These are phyloP conservation scores for Geosmithia putterillii DNA, from an alignment of 2,329 filamentous ascomycete species.

Conservation along the genomic window DNA sequence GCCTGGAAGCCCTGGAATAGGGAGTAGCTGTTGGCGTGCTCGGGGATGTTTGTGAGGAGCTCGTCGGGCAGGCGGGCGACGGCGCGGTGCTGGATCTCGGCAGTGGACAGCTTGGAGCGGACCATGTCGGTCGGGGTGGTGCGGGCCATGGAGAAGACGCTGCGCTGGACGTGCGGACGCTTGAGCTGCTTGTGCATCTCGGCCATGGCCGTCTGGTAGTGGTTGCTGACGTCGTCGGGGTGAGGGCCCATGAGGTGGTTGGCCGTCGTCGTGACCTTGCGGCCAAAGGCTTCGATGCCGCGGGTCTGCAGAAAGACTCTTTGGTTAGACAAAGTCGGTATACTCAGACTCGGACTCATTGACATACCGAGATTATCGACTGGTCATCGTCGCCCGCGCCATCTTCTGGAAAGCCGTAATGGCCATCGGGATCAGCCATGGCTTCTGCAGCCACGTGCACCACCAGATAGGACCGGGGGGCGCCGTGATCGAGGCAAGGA, in stretches of 20 bases:
- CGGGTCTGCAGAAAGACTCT: conserved; percentile 54
- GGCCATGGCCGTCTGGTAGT: conserved; percentile 79
- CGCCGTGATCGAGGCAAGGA: neutral
- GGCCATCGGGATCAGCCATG: conserved; percentile 30
- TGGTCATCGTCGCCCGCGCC: conserved; percentile 32
- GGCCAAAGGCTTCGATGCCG: conserved; percentile 81
- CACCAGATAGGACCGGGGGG: neutral
- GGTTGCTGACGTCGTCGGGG: conserved; percentile 35
- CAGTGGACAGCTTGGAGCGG: conserved; percentile 76
- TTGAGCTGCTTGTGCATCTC: conserved; percentile 84
- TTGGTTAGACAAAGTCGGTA: neutral
- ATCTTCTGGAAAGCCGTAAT: conserved; percentile 33
- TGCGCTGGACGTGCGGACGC: conserved; percentile 72
- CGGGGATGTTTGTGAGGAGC: conserved; percentile 77
- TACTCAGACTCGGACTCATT: neutral
- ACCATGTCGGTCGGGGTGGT: conserved; percentile 91
- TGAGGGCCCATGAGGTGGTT: conserved; percentile 72
- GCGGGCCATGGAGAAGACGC: conserved; percentile 81
- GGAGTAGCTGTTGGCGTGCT: conserved; percentile 75
- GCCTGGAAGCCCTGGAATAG: conserved; percentile 96
- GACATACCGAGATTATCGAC: conserved; percentile 29
- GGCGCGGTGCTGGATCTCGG: conserved; percentile 90
- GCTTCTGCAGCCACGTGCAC: conserved; percentile 5
- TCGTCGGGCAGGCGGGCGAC: conserved; percentile 83
- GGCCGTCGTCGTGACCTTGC: conserved; percentile 90